Conservation (phyloP, 2,329 filamentous ascomycete species). For the Clathrospora elynae region DNA sequence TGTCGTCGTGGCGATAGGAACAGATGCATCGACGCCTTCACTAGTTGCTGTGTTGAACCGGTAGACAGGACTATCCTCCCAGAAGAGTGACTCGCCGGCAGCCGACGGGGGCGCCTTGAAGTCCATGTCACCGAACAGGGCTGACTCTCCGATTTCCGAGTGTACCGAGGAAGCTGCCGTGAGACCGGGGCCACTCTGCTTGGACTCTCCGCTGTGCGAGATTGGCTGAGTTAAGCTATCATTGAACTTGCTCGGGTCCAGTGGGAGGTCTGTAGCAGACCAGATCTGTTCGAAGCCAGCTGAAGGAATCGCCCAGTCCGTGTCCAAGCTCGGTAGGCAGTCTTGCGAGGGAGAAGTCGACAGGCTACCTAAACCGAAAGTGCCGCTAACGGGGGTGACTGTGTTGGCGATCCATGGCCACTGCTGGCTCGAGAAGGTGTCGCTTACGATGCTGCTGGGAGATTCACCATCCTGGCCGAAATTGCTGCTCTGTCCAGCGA, state of each 20-base stretch:
- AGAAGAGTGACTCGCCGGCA: conserved; percentile 43
- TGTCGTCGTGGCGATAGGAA: conserved; percentile 30
- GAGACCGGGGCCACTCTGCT: conserved; percentile 47
- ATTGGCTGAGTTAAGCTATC: conserved; percentile 45
- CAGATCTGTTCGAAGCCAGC: conserved; percentile 46
- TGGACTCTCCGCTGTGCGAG: conserved; percentile 50
- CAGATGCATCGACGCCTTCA: conserved; percentile 30
- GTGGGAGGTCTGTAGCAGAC: conserved; percentile 49
- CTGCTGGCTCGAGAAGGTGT: conserved; percentile 38
- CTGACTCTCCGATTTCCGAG: conserved; percentile 48
- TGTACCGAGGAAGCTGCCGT: conserved; percentile 50
- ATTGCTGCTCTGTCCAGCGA: conserved; percentile 29
- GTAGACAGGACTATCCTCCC: conserved; percentile 47
- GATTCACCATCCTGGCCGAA: conserved; percentile 41
- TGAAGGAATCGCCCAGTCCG: conserved; percentile 44
- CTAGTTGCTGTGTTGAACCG: conserved; percentile 33
- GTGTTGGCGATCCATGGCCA: conserved; percentile 43
- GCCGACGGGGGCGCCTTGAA: conserved; percentile 38
- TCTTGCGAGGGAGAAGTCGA: conserved; percentile 49
- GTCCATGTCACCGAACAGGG: conserved; percentile 44
- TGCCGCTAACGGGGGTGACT: conserved; percentile 33
- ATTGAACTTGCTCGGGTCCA: conserved; percentile 46
- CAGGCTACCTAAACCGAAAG: conserved; percentile 43
- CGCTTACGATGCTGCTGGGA: conserved; percentile 42
- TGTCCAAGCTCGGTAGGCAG: conserved; percentile 43